A percentile compares a stretch with the other conserved stretches of the same genome.
phyloP scores from a whole-genome alignment of 306 rosid species.

The Bauhinia variegata region DNA sequence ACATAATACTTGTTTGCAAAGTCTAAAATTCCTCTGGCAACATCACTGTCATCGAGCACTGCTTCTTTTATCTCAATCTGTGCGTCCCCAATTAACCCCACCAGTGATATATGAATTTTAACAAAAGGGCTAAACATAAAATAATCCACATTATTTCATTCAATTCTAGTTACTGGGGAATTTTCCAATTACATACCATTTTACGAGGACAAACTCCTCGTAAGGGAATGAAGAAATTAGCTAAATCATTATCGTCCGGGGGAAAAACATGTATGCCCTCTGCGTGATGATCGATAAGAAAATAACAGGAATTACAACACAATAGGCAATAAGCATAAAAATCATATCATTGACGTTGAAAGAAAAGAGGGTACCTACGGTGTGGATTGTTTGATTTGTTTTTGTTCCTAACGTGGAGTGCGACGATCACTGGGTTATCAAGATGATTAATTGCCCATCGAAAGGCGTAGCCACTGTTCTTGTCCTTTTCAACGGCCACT shows the following conservation, averaged over 20 bases:
- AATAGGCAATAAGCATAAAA: neutral
- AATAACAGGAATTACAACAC: neutral
- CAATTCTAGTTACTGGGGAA: neutral
- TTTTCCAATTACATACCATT: slow-evolving; percentile 50
- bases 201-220: slow-evolving; percentile 69
- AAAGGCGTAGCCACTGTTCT: slow-evolving; percentile 71
- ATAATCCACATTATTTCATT: neutral
- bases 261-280: slow-evolving; percentile 49
- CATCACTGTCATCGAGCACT: slow-evolving; percentile 63
- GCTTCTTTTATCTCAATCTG: slow-evolving; percentile 73
- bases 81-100: slow-evolving; percentile 17
- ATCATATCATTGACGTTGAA: slow-evolving; percentile 1
- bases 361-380: slow-evolving; percentile 77
- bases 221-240: slow-evolving; percentile 52
- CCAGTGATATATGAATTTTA: neutral
- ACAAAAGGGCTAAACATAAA: neutral
- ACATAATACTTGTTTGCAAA: slow-evolving; percentile 52
- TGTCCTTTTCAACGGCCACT: slow-evolving; percentile 86
- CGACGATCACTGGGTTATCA: slow-evolving; percentile 53
- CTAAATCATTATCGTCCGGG: slow-evolving; percentile 44
- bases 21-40: slow-evolving; percentile 63
- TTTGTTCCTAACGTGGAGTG: slow-evolving; percentile 70
- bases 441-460: slow-evolving; percentile 88
- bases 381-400: slow-evolving; percentile 38
- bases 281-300: slow-evolving; percentile 31